phyloP scores from a whole-genome alignment of 257 asterid genomes.

The Primulina tabacum region DNA sequence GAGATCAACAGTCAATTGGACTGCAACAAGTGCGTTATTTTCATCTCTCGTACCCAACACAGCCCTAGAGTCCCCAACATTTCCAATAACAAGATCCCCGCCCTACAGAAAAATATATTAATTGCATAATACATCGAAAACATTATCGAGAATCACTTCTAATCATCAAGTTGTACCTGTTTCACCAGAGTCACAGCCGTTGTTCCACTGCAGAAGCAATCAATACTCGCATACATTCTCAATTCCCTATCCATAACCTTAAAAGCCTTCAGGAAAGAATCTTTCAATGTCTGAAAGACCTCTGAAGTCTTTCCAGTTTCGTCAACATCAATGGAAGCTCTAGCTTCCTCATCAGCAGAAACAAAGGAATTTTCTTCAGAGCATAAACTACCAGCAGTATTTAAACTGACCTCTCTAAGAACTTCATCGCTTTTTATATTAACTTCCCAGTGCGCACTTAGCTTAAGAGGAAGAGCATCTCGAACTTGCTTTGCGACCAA shows the following conservation, averaged over 20 bases:
- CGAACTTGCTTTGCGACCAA: slow-evolving; percentile 87
- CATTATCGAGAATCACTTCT: slow-evolving; percentile 15
- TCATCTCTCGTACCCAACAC: slow-evolving; percentile 69
- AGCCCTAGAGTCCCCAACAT: slow-evolving; percentile 92
- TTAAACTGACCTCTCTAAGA: slow-evolving; percentile 57
- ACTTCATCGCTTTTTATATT: slow-evolving; percentile 59
- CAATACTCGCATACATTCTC: slow-evolving; percentile 59
- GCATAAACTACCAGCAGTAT: slow-evolving; percentile 41
- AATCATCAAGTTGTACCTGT: slow-evolving; percentile 45
- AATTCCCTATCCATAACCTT: slow-evolving; percentile 87
- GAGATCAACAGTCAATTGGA: slow-evolving; percentile 90
- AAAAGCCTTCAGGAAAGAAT: slow-evolving; percentile 78
- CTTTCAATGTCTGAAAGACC: slow-evolving; percentile 63
- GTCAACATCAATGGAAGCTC: slow-evolving; percentile 46
- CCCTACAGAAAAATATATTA: slow-evolving; percentile 48
- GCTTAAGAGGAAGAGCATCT: slow-evolving; percentile 80
- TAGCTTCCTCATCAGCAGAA: slow-evolving; percentile 57
- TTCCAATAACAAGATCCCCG: slow-evolving; percentile 72
- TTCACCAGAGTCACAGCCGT: slow-evolving; percentile 89
- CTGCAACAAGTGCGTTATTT: slow-evolving; percentile 50
- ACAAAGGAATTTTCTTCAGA: slow-evolving; percentile 49
- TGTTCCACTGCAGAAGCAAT: slow-evolving; percentile 95
- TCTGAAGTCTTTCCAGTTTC: slow-evolving; percentile 58
- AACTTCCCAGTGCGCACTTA: slow-evolving; percentile 82
- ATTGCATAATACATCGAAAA: slow-evolving; percentile 2